Evolutionary conservation across 2,329 filamentous ascomycete species (phyloP).

Genomic region (Claviceps sp.): DNA sequence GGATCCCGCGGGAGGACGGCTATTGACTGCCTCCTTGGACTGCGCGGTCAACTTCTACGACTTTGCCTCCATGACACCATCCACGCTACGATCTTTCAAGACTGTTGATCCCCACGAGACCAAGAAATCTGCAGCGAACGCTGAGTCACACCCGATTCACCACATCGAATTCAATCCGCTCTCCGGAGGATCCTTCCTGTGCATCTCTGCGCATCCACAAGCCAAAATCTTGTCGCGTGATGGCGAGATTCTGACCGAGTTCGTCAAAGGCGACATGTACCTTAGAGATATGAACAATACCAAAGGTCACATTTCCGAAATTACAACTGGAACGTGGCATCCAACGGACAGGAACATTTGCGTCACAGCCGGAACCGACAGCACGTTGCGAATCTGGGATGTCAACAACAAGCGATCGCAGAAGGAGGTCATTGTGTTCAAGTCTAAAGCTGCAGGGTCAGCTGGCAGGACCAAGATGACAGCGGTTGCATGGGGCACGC

Average conservation of each 20-base stretch:
- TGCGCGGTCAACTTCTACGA: conserved; percentile 89
- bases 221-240: conserved; percentile 82
- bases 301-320: conserved; percentile 88
- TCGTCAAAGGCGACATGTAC: conserved; percentile 98
- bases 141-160: conserved; percentile 81
- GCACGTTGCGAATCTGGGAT: conserved; percentile 93
- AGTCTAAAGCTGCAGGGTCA: conserved; percentile 76
- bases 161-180: conserved; percentile 76
- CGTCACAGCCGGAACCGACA: conserved; percentile 86
- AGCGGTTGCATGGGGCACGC: conserved; percentile 72
- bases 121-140: conserved; percentile 51
- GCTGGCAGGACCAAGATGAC: conserved; percentile 92
- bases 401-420: conserved; percentile 82
- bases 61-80: conserved; percentile 89
- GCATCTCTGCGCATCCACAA: conserved; percentile 78
- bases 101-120: conserved; percentile 74
- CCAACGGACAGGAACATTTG: conserved; percentile 74
- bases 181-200: conserved; percentile 68
- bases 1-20: conserved; percentile 70
- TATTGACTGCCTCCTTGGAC: conserved; percentile 85
- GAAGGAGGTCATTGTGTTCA: conserved; percentile 90
- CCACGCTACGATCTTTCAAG: conserved; percentile 86
- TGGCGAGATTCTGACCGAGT: conserved; percentile 74
- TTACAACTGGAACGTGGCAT: conserved; percentile 83
- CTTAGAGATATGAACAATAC: conserved; percentile 94